Evolutionary conservation across 2,329 filamentous ascomycete species (phyloP).

Genomic region (Corinectria fuckeliana): DNA sequence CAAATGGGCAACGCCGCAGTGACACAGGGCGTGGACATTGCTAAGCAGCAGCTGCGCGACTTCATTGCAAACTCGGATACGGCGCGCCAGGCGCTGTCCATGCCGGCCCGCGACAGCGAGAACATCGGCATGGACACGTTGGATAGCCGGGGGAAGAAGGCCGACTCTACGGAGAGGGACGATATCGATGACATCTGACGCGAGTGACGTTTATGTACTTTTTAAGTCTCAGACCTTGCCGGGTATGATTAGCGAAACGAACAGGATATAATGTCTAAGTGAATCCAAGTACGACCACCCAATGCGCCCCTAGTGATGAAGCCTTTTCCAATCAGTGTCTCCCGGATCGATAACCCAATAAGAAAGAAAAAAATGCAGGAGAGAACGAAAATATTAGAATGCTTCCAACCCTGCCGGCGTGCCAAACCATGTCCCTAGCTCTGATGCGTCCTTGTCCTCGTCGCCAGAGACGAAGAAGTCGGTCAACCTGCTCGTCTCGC

Average conservation of each 20-base stretch:
- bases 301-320: constrained; percentile 1
- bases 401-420: constrained; percentile 71
- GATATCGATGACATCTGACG: constrained; percentile 67
- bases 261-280: constrained; percentile 42
- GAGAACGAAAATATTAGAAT: constrained; percentile 61
- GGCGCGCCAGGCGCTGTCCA: constrained; percentile 80
- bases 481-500: constrained; percentile 72
- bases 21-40: constrained; percentile 85
- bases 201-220: constrained; percentile 20
- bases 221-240: constrained; percentile 17
- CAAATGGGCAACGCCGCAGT: constrained; percentile 93
- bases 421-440: constrained; percentile 85
- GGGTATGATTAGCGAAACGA: constrained; percentile 31
- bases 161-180: constrained; percentile 45
- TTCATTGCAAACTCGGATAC: constrained; percentile 89
- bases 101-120: constrained; percentile 63
- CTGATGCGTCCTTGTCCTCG: constrained; percentile 59
- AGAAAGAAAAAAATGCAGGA: too few relatives aligned
- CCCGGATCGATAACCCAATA: neutral
- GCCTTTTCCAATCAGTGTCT: neutral
- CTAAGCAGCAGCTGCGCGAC: constrained; percentile 88
- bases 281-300: constrained; percentile 16
- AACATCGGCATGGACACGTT: constrained; percentile 65
- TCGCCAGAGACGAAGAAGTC: constrained; percentile 69
- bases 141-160: constrained; percentile 63